Base-by-base conservation (phyloP, 164 flowering plant species). In the Kingdonia uniflora region DNA sequence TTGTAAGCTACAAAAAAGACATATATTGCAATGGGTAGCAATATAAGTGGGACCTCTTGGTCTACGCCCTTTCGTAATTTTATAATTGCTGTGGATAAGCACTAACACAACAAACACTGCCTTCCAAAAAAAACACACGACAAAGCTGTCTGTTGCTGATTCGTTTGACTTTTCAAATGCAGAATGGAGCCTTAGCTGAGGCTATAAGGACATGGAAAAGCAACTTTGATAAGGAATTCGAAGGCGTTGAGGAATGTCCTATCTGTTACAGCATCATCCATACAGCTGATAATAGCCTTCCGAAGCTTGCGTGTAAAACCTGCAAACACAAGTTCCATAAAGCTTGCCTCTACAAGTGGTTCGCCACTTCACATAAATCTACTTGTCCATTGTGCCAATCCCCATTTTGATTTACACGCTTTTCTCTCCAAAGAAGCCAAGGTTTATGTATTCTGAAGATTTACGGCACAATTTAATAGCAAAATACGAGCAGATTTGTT, bases 251-350 rank as follows among this genome's bases (percentile, higher is more conserved):
- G 66, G 99, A 94, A 65, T 94, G 99, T 62, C 99, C 99, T 15
- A 89, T 94, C 48, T 94, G 97, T 73, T 94, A 94, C 71, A 89
- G 99, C 67, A 87, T 94, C 42, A 81, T 94, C 59, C 97, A 94
- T 51, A 84, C 96, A 12, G 42, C 73, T 6, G 78, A 87, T 64
- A 88, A 87, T 65, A 78, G 84, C 65, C 77, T 85, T 56, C 99
- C 99, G 23, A 82, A 88, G 19, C 92, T 82, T 42, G 90, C 95
- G 45, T 94, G 99, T 89, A 87, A 74, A 68, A 89, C 97, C 41
- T 94, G 97, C 88, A 94, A 87, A 66, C 90, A 94, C 75, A 94
- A 94, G 69, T 94, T 81, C 66, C 99, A 94, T 66, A 64, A 86
- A 11, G 95, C 90, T 33, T 94, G 99, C 73, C 81, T 94, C 26